Evolutionary conservation across 2,329 filamentous ascomycete genomes (phyloP), one percentile per base, ranked within the genome.

Genomic region (Aspergillus carbonarius): DNA sequence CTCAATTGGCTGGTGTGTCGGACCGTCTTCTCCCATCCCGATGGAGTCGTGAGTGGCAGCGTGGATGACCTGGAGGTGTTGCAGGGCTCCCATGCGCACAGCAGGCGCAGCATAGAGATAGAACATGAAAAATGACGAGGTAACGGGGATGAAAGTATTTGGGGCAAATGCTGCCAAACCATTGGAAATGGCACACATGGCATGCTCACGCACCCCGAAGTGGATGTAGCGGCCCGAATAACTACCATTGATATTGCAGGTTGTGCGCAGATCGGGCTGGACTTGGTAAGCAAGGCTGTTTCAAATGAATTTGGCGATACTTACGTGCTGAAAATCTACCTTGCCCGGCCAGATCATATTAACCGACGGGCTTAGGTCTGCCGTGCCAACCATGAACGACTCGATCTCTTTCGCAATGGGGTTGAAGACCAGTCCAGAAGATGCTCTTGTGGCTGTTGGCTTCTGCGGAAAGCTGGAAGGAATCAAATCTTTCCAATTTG

Each of bases 161-260:
- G 78, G 81, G 58, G 76, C 75, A 59, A 78, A 88, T 1, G 85
- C 85, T 0, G 85, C 84, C 4, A 88, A 71, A 3, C 85, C 86
- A 67, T 96, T 96, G 82, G 96, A 90, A 79, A 96, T 91, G 72
- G 90, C 90, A 2, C 78, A 79, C 85, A 88, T 88, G 55, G 84
- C 84, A 66, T 87, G 84, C 63, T 87, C 84, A 5, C 85, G 81
- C 55, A 87, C 81, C 39, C 84, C 85, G 68, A 79, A 87, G 69
- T 84, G 84, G 62, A 87, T 76, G 61, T 80, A 80, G 7, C 79
- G 75, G 20, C 78, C 79, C 2, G 70, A 68, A 63, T 82, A 82
- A 70, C 82, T 74, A 42, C 85, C 86, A 61, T 82, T 83, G 64
- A 70, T 67, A 18, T 60, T 60, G 49, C 71, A 73, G 5, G 60